Evolutionary conservation across 179 eudicot genomes (phyloP), one percentile per base, ranked within the genome.

Genomic region (Beta macrorhiza): DNA sequence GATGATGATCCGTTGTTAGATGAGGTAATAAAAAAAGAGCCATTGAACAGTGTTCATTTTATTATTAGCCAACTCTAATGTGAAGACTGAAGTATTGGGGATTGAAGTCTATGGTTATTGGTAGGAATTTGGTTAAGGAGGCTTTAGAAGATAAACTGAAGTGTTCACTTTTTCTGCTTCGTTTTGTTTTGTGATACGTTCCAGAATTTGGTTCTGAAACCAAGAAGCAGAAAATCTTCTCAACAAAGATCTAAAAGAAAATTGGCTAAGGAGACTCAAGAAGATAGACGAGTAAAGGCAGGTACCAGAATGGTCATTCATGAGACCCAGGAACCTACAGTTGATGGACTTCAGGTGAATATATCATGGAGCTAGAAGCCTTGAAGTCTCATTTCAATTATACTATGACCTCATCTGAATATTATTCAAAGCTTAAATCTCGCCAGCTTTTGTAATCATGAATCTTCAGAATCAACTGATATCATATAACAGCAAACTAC

Each of bases 21-120:
- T 78, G 91, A 93, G 99, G 99, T 93, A 84, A 79, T 49, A 29
- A 12, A 71, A 69, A 69, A 57, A 73, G 44, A 57, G 32, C 51
- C n/a, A 20, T 32, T 49, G 44, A 15, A 20, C 6, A 63, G 25
- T 58, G 16, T 51, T 75, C 22, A 12, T 74, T 74, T 45, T 57
- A 8, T 9, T 45, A 51, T 11, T 20, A 78, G 20, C 14, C 29
- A n/a, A 64, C 75, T 72, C 59, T 52, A 53, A 62, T 17, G 51
- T 49, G 17, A 53, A 37, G 42, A 0, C 42, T 37, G 42, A 37
- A 76, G 64, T 47, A 47, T 17, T 56, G 72, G 5, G 52, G 59
- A 9, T 49, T 13, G 51, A n/a, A 57, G 17, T 81, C 19, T 42
- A 44, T 42, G 62, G 53, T 17, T 7, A 59, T 61, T 22, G 9